Conservation (phyloP, 768 basidiomycete genomes). For the Polyporus arcularius region DNA sequence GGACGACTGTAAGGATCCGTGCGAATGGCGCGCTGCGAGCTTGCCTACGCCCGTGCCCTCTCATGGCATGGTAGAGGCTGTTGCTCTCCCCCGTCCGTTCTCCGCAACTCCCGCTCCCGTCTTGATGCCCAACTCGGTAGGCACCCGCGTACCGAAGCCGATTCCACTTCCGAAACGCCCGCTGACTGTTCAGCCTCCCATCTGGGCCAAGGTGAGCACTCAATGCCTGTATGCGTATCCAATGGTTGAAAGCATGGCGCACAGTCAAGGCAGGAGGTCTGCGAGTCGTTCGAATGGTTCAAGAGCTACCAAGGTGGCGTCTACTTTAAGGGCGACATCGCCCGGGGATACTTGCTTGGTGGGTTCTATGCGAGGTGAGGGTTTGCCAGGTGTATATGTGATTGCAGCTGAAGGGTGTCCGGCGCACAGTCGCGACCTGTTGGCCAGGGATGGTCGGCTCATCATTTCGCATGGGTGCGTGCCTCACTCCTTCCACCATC, state of each 20-base stretch:
- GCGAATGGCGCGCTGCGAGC: neutral
- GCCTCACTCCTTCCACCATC: neutral
- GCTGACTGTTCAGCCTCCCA: conserved; percentile 32
- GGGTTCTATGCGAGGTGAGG: conserved; percentile 66
- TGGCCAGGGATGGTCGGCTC: conserved; percentile 61
- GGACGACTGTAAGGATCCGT: too few relatives aligned
- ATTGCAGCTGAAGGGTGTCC: neutral
- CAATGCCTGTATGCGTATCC: neutral
- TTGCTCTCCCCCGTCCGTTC: neutral
- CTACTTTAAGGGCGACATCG: conserved; percentile 59
- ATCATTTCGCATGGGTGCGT: conserved; percentile 85
- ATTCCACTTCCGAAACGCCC: conserved; percentile 14
- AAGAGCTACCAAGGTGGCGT: conserved; percentile 81
- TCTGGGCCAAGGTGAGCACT: conserved; percentile 47
- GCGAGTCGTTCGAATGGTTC: conserved; percentile 77
- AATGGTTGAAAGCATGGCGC: neutral
- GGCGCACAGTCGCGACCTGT: conserved; percentile 64
- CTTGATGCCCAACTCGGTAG: neutral
- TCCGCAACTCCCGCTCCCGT: neutral
- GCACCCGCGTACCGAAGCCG: neutral
- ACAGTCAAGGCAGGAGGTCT: conserved; percentile 82
- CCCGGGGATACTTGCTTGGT: conserved; percentile 76
- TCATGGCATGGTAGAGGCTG: neutral
- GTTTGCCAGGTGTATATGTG: neutral
- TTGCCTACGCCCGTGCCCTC: neutral